Percentiles rank a stretch among this genome's conserved stretches.
Conservation (phyloP, 148 eudicot genomes). For the Polygonum maritimum region DNA sequence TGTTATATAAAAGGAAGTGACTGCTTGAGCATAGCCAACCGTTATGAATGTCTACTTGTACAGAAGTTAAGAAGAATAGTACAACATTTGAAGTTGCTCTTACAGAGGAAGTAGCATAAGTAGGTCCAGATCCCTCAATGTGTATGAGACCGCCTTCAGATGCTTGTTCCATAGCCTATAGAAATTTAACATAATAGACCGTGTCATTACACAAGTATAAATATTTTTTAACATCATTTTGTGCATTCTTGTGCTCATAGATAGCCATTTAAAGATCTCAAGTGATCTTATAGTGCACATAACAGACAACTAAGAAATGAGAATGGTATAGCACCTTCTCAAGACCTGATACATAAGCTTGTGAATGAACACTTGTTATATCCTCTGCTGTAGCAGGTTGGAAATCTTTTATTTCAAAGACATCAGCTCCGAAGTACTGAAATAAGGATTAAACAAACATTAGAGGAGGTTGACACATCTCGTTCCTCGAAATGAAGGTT, state of each 20-base stretch:
- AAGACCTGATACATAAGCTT: conserved; percentile 76
- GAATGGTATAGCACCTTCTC: conserved; percentile 55
- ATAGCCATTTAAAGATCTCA: not conserved
- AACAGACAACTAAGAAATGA: not conserved
- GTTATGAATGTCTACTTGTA: not conserved
- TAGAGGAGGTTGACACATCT: not conserved
- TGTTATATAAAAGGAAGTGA: conserved; percentile 4
- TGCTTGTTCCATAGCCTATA: conserved; percentile 72
- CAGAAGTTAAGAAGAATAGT: not conserved
- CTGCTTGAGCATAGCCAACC: not conserved
- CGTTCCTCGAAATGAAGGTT: not conserved
- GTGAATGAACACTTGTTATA: conserved; percentile 67
- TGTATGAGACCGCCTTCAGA: conserved; percentile 60
- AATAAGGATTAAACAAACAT: conserved; percentile 2
- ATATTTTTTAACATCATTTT: not conserved
- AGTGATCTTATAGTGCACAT: not conserved
- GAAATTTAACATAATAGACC: not conserved
- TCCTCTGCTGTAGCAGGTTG: conserved; percentile 62
- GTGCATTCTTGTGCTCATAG: not conserved
- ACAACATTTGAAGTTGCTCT: conserved; percentile 25
- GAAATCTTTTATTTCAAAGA: conserved; percentile 54
- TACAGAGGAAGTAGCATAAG: conserved; percentile 94
- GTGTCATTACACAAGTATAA: not conserved
- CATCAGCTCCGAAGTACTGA: conserved; percentile 64
- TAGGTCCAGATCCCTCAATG: conserved; percentile 92